Conservation (phyloP, 805 yeast species). For the Saturnispora besseyi region DNA sequence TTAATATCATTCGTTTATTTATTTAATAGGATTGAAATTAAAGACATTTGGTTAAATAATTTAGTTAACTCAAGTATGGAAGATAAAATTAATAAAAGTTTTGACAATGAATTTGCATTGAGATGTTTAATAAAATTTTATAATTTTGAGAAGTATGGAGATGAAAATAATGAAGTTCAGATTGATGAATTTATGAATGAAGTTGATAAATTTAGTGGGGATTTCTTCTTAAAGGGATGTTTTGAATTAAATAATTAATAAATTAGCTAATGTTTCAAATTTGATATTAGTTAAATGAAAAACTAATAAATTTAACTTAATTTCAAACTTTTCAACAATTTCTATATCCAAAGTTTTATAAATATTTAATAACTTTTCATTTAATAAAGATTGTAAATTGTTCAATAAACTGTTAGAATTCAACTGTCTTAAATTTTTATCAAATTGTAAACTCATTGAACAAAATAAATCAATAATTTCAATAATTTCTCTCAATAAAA, state of each 20-base stretch:
- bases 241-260: slow-evolving; percentile 4
- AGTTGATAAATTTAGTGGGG: slow-evolving; percentile 19
- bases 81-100: slow-evolving; percentile 64
- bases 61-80: slow-evolving; percentile 66
- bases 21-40: slow-evolving; percentile 58
- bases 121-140: slow-evolving; percentile 73
- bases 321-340: slow-evolving; percentile 36
- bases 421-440: not conserved
- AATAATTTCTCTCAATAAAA: slow-evolving; percentile 2
- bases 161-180: slow-evolving; percentile 50
- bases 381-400: slow-evolving; percentile 17
- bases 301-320: slow-evolving; percentile 22
- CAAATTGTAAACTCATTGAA: slow-evolving; percentile 1
- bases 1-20: slow-evolving; percentile 79
- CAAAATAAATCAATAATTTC: slow-evolving; percentile 6
- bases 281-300: slow-evolving; percentile 2
- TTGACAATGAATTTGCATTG: slow-evolving; percentile 78
- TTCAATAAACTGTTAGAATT: slow-evolving; percentile 6
- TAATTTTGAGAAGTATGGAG: slow-evolving; percentile 49
- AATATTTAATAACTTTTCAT: slow-evolving; percentile 28
- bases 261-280: slow-evolving; percentile 38
- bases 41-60: slow-evolving; percentile 89
- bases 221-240: slow-evolving; percentile 29
- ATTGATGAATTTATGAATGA: slow-evolving; percentile 12
- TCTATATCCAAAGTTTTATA: slow-evolving; percentile 32